These are phyloP conservation scores for Ceratobasidium theobromae DNA, from an alignment of 1,284 basidiomycete species.

Conservation along the genomic window DNA sequence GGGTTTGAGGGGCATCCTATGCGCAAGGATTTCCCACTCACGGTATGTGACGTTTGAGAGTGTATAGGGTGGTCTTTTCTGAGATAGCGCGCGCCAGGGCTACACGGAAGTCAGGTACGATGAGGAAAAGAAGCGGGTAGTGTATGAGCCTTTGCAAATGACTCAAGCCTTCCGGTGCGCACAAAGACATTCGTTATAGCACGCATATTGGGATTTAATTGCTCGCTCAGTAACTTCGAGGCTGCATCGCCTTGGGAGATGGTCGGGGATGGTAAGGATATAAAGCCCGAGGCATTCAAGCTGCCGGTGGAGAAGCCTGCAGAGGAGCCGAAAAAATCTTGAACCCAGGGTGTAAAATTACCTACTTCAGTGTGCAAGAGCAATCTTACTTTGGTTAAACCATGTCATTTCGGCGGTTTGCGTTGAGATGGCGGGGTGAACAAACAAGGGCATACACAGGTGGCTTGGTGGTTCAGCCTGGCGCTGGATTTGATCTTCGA, in stretches of 20 bases:
- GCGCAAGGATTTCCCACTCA: conserved; percentile 63
- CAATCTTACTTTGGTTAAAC: neutral
- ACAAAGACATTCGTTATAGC: neutral
- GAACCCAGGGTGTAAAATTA: conserved; percentile 27
- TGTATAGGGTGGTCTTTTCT: neutral
- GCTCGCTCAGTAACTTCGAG: conserved; percentile 78
- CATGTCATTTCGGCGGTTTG: neutral
- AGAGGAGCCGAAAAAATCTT: conserved; percentile 35
- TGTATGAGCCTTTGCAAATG: conserved; percentile 96
- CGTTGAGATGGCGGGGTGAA: neutral
- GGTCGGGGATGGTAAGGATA: conserved; percentile 72
- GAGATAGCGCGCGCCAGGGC: conserved; percentile 50
- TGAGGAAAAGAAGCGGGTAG: conserved; percentile 97
- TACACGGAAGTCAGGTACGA: conserved; percentile 98
- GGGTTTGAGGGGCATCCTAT: conserved; percentile 98
- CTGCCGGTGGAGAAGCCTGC: conserved; percentile 34
- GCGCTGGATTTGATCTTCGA: conserved; percentile 29
- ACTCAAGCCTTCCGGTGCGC: conserved; percentile 94
- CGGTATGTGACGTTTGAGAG: conserved; percentile 21
- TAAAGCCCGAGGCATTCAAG: conserved; percentile 36
- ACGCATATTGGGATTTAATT: conserved; percentile 4
- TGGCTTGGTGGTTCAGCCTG: neutral
- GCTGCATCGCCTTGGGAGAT: conserved; percentile 97
- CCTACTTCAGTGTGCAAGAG: neutral
- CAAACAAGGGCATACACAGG: conserved; percentile 17